Conservation (phyloP, 345 rosid genomes). For the Heritiera fomes region DNA sequence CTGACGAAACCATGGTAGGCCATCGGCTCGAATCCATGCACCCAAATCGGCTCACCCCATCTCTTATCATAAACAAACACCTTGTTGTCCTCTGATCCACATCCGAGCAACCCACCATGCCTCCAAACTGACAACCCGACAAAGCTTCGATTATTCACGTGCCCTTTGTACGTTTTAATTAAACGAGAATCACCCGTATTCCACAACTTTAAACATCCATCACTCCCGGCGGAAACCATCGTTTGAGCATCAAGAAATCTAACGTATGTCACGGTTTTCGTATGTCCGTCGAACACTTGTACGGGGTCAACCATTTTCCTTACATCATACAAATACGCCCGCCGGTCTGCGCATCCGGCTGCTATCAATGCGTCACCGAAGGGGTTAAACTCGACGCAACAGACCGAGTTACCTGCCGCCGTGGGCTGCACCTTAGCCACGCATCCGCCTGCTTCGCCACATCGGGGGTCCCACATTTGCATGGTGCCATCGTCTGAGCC, state of each 20-base stretch:
- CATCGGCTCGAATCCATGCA: constrained; percentile 43
- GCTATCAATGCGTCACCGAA: constrained; percentile 51
- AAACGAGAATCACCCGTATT: constrained; percentile 25
- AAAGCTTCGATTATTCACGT: constrained; percentile 66
- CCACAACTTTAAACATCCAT: constrained; percentile 82
- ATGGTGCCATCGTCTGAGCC: constrained; percentile 88
- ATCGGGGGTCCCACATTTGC: constrained; percentile 84
- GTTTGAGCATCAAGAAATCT: constrained; percentile 44
- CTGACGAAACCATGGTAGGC: constrained; percentile 54
- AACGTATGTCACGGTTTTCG: constrained; percentile 71
- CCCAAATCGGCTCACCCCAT: constrained; percentile 87
- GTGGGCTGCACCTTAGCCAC: constrained; percentile 57
- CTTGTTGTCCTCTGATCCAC: constrained; percentile 76
- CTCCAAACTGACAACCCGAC: constrained; percentile 85
- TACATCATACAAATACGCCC: constrained; percentile 68
- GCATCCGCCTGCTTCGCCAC: constrained; percentile 43
- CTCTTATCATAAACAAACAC: constrained; percentile 75
- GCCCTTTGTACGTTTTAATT: constrained; percentile 67
- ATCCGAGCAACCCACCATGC: constrained; percentile 65
- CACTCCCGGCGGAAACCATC: constrained; percentile 59
- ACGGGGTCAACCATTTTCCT: constrained; percentile 51
- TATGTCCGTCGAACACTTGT: constrained; percentile 53
- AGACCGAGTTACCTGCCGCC: constrained; percentile 39
- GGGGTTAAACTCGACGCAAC: constrained; percentile 82
- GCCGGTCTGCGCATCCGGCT: constrained; percentile 75